Conservation (phyloP, 2,329 filamentous ascomycete genomes). For the Exophiala spinifera region DNA sequence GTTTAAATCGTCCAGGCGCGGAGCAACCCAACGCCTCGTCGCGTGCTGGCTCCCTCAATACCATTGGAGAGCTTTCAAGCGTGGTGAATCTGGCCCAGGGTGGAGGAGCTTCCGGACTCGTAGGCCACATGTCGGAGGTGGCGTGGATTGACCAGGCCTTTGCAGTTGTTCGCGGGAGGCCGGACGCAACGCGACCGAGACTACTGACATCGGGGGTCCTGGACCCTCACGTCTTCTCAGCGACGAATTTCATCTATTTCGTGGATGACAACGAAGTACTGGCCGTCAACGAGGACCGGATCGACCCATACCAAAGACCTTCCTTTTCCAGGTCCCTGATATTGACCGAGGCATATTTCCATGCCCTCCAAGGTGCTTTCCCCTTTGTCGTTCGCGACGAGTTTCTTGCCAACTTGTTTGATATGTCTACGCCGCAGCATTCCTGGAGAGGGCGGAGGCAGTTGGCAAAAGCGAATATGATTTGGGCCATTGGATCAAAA, state of each 20-base stretch:
- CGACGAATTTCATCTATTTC: constrained; percentile 16
- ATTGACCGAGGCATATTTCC: constrained; percentile 22
- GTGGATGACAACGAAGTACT: constrained; percentile 24
- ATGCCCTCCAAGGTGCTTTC: constrained; percentile 18
- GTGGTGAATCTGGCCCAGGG: no score
- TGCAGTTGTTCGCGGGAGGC: neutral
- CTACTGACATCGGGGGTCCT: no score
- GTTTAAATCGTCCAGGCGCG: no score
- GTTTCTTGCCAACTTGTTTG: constrained; percentile 12
- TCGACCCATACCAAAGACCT: constrained; percentile 17
- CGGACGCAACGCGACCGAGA: no score
- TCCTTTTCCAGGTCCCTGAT: constrained; percentile 4
- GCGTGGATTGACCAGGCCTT: constrained; percentile 15
- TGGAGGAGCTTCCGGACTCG: neutral
- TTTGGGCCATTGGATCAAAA: constrained; percentile 20
- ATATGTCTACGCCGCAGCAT: neutral
- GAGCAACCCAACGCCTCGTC: no score
- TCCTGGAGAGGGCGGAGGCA: constrained; percentile 18
- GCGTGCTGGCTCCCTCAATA: no score
- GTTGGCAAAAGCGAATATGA: constrained; percentile 19
- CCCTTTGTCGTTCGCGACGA: constrained; percentile 14
- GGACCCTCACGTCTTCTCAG: neutral
- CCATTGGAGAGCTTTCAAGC: no score
- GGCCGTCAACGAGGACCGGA: constrained; percentile 21
- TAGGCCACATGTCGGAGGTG: constrained; percentile 26